Percentiles rank a stretch among this genome's conserved stretches.
Evolutionary conservation across 768 basidiomycete genomes (phyloP).

Genomic region (Boletus pseudo-olivaceus): DNA sequence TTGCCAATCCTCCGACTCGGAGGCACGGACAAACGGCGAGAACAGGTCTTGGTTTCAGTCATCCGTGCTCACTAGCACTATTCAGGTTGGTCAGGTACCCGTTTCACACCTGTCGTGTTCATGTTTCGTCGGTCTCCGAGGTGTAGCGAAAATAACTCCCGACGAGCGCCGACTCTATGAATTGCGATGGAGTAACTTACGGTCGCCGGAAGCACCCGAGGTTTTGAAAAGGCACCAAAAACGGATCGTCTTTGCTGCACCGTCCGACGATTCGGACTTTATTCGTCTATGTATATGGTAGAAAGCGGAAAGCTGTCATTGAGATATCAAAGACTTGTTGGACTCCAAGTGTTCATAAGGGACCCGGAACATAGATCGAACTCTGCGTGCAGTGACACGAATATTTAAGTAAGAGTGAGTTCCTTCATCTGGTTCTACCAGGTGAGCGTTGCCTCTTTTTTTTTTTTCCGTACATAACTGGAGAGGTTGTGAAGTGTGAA

Average conservation of each 20-base stretch:
- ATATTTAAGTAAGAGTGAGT: too few species aligned
- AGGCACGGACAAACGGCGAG: too few species aligned
- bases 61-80: too few species aligned
- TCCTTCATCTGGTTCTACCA: too few species aligned
- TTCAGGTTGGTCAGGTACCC: background rate
- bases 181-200: background rate
- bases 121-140: background rate
- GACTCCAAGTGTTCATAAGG: background rate
- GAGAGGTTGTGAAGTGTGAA: background rate
- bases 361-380: background rate
- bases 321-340: background rate
- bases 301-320: too few species aligned
- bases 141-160: background rate
- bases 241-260: background rate
- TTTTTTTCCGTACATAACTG: background rate
- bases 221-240: background rate
- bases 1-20: too few species aligned
- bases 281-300: too few species aligned
- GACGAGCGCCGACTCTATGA: background rate
- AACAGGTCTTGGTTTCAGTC: too few species aligned
- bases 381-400: background rate
- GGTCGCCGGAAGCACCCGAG: background rate
- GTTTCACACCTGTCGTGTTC: background rate
- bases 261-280: too few species aligned
- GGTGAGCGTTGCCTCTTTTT: too few species aligned